Percentiles rank a stretch among this genome's conserved stretches.
These are phyloP conservation scores for Houttuynia cordata DNA, from an alignment of 164 flowering plant genomes.

Conservation along the genomic window DNA sequence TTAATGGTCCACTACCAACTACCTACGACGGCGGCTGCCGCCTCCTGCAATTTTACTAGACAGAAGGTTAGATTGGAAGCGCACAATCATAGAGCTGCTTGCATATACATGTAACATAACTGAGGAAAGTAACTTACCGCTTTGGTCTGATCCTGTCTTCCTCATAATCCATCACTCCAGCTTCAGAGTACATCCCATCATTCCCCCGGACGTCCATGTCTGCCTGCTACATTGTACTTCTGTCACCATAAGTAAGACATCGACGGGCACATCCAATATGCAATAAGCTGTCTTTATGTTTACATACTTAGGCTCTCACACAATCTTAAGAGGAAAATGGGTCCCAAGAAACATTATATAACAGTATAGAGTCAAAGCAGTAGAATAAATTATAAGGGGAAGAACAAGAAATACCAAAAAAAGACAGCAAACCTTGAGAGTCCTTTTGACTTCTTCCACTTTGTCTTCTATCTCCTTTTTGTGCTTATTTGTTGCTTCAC, in stretches of 20 bases:
- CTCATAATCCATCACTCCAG: constrained; percentile 90
- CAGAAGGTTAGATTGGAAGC: not conserved
- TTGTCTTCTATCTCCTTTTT: constrained; percentile 63
- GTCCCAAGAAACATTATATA: not conserved
- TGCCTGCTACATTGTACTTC: constrained; percentile 95
- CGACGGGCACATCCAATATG: constrained; percentile 55
- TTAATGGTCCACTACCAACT: not conserved
- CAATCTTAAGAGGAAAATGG: not conserved
- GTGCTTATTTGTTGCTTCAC: constrained; percentile 69
- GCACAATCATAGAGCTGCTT: not conserved
- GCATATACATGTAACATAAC: not conserved
- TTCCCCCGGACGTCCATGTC: constrained; percentile 72
- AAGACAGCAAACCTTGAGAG: constrained; percentile 70
- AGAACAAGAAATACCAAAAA: constrained; percentile 2
- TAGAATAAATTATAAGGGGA: not conserved
- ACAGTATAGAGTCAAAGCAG: not conserved
- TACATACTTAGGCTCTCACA: not conserved
- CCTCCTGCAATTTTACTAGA: constrained; percentile 1
- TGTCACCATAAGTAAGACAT: constrained; percentile 98
- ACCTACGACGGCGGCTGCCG: constrained; percentile 2
- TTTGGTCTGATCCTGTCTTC: constrained; percentile 81
- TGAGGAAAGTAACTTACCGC: constrained; percentile 35
- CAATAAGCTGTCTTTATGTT: constrained; percentile 10
- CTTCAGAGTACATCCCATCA: constrained; percentile 71
- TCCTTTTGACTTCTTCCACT: constrained; percentile 69